phyloP scores from a whole-genome alignment of 371 early-diverging fungal genomes.

The Smittium mucronatum region DNA sequence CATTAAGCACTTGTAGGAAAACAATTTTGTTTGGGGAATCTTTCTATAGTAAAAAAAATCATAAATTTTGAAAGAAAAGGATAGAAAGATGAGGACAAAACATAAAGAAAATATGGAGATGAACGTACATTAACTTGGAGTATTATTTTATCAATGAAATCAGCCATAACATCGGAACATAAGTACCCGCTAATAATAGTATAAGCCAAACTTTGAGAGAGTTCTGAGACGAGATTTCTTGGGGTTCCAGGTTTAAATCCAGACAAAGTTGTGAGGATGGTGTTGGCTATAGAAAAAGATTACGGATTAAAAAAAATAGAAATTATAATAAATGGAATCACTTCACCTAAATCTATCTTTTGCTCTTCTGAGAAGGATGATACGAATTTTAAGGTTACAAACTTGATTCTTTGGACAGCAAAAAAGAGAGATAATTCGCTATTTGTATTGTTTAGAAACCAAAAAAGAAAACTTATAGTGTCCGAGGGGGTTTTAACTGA shows the following conservation, averaged over 20 bases:
- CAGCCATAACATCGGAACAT: slow-evolving; percentile 5
- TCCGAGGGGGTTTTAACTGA: slow-evolving; percentile 52
- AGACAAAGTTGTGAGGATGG: slow-evolving; percentile 19
- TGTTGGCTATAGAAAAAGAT: background rate
- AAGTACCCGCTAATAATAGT: slow-evolving; percentile 3
- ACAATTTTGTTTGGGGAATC: slow-evolving; percentile 6
- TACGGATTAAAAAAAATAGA: background rate
- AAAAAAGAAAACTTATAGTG: slow-evolving; percentile 49
- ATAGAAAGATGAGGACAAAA: too few species aligned
- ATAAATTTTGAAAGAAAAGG: background rate
- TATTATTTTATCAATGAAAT: slow-evolving; percentile 16
- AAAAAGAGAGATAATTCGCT: slow-evolving; percentile 61
- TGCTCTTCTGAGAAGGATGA: slow-evolving; percentile 43
- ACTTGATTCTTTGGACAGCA: slow-evolving; percentile 48
- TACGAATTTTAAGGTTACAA: slow-evolving; percentile 57
- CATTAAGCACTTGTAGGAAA: slow-evolving; percentile 38
- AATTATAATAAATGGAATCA: background rate
- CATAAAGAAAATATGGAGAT: background rate
- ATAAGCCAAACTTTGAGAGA: slow-evolving; percentile 6
- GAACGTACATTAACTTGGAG: background rate
- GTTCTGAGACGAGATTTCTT: background rate
- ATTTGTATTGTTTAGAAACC: slow-evolving; percentile 53
- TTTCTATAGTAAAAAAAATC: background rate
- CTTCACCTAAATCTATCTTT: slow-evolving; percentile 53
- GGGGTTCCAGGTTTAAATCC: slow-evolving; percentile 27